phyloP scores from a whole-genome alignment of 2,329 filamentous ascomycete species.

The Stagonosporopsis cucurbitacearum region DNA sequence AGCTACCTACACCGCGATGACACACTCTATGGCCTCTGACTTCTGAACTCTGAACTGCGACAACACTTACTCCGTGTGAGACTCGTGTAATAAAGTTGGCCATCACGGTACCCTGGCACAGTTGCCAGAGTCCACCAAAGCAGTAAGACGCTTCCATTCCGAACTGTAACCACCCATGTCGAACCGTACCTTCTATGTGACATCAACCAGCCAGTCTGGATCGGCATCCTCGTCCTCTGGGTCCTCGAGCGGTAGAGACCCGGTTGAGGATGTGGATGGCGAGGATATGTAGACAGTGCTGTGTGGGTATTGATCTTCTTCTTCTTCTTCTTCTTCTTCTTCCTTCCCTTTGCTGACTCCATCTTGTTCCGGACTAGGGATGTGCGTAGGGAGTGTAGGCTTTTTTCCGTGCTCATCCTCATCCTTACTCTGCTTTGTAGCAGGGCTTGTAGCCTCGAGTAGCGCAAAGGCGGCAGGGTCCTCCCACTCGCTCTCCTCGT shows the following conservation, averaged over 20 bases:
- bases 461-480: slow-evolving; percentile 14
- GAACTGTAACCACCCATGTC: too few relatives aligned
- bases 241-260: slow-evolving; percentile 65
- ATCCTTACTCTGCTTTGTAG: too few relatives aligned
- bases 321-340: background rate
- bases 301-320: background rate
- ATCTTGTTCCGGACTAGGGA: too few relatives aligned
- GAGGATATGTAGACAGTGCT: background rate
- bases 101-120: background rate
- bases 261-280: slow-evolving; percentile 42
- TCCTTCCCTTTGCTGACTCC: too few relatives aligned
- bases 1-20: too few relatives aligned
- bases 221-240: slow-evolving; percentile 71
- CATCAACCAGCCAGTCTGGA: slow-evolving; percentile 64
- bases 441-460: background rate
- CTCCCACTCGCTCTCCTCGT: slow-evolving; percentile 17
- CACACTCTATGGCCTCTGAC: too few relatives aligned
- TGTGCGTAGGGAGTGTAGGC: background rate
- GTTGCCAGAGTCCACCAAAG: too few relatives aligned
- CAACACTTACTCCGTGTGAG: background rate
- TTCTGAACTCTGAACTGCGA: too few relatives aligned
- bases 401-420: background rate
- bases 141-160: too few relatives aligned
- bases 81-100: background rate
- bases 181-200: too few relatives aligned